phyloP scores from a whole-genome alignment of 805 yeast genomes.

The Grigorovia transvaalensis region DNA sequence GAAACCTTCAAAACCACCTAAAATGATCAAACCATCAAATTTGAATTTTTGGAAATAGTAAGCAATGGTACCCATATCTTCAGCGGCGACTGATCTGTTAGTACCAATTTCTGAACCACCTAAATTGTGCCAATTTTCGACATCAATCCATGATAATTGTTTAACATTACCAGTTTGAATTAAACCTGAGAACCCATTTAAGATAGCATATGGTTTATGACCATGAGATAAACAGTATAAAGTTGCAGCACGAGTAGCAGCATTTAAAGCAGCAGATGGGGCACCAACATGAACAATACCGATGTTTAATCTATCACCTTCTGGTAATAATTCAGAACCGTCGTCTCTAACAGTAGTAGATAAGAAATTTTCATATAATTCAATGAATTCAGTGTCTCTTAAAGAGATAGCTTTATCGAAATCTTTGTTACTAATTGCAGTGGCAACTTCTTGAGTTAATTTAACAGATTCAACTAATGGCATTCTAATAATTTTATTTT shows the following conservation, averaged over 20 bases:
- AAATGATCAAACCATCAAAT: constrained; percentile 79
- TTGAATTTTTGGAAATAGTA: constrained; percentile 81
- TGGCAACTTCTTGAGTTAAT: constrained; percentile 81
- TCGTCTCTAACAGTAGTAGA: constrained; percentile 61
- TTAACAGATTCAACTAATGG: constrained; percentile 86
- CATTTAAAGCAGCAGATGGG: constrained; percentile 93
- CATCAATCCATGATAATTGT: constrained; percentile 70
- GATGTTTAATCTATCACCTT: constrained; percentile 51
- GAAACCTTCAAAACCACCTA: constrained; percentile 98
- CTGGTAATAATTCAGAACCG: constrained; percentile 50
- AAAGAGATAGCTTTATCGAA: constrained; percentile 79
- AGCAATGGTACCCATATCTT: constrained; percentile 84
- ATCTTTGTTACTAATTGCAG: constrained; percentile 67
- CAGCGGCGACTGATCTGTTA: constrained; percentile 74
- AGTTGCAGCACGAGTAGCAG: constrained; percentile 86
- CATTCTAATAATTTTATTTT: constrained; percentile 75
- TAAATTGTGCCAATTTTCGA: constrained; percentile 74
- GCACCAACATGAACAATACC: constrained; percentile 94
- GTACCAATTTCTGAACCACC: constrained; percentile 99
- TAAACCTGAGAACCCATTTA: constrained; percentile 89
- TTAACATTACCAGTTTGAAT: constrained; percentile 79
- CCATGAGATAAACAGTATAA: constrained; percentile 82
- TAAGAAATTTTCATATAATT: constrained; percentile 62
- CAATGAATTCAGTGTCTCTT: constrained; percentile 82
- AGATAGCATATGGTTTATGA: constrained; percentile 81